Evolutionary conservation across 1,284 basidiomycete genomes (phyloP).

Genomic region (Apiotrichum brassicae): DNA sequence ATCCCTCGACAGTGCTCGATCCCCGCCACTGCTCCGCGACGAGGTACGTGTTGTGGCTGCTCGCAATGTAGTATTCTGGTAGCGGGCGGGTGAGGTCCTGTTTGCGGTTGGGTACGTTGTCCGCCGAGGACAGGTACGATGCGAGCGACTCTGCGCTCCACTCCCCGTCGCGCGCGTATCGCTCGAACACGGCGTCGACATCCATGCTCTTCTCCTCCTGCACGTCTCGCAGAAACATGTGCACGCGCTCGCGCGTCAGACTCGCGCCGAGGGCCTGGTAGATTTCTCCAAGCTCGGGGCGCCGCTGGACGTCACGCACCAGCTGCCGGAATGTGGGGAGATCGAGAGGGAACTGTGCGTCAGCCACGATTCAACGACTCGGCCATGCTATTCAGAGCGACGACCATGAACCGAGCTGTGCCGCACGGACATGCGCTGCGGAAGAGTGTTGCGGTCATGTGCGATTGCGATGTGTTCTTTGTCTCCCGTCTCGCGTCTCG

Average conservation of each 20-base stretch:
- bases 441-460: not conserved
- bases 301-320: slow-evolving; percentile 73
- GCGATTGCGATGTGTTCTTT: too few species aligned
- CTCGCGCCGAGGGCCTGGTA: slow-evolving; percentile 47
- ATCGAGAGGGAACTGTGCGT: slow-evolving; percentile 53
- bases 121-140: slow-evolving; percentile 64
- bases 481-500: too few species aligned
- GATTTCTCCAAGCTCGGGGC: slow-evolving; percentile 69
- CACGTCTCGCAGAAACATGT: slow-evolving; percentile 58
- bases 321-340: slow-evolving; percentile 79
- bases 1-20: slow-evolving; percentile 89
- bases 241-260: slow-evolving; percentile 53
- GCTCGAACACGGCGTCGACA: slow-evolving; percentile 9
- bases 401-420: too few species aligned
- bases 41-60: slow-evolving; percentile 96
- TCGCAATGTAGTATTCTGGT: slow-evolving; percentile 84
- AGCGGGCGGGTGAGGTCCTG: slow-evolving; percentile 76
- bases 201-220: slow-evolving; percentile 56
- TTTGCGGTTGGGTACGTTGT: slow-evolving; percentile 54
- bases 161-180: not conserved
- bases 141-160: slow-evolving; percentile 51
- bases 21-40: slow-evolving; percentile 91
- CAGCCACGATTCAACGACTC: too few species aligned
- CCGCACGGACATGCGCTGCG: not conserved
- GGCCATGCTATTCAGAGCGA: too few species aligned